Evolutionary conservation across 139 green algal genomes (phyloP), one percentile per base, ranked within the genome.

Genomic region (Monoraphidium neglectum): DNA sequence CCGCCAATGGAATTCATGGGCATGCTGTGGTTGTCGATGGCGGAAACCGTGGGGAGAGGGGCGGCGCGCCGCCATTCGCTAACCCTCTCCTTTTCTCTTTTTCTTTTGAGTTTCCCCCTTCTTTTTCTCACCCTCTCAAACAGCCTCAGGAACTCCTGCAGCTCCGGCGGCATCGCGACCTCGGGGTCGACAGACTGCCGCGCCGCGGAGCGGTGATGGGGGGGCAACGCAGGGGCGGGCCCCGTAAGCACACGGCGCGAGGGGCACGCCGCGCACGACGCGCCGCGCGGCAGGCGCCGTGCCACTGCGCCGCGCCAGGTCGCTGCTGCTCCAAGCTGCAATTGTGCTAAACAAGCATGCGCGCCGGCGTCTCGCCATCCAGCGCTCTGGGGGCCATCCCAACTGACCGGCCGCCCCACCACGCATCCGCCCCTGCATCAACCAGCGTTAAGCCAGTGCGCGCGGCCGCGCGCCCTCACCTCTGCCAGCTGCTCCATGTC

Each of bases 91-190:
- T 28, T 60, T 28, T 28, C 51, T 18, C 18, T 43, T 8, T 21
- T 38, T 23, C 13, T 21, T 67, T 35, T 21, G 23, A 38, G 30
- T 36, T 1, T 36, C 59, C 18, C 33, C 62, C 38, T 51, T 28
- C 21, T 51, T 10, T 32, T 57, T 23, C 43, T 57, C 40, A 78
- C 72, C 40, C 64, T 71, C 10, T 68, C 36, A 23, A 72, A 37
- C 32, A 80, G 26, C 49, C 74, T 36, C 64, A 80, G 60, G 51
- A 80, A 80, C 26, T 65, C 33, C 37, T 51, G 54, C 3, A 80
- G 65, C 33, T 74, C 60, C 28, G 49, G 74, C 13, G 74, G 74
- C 26, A 74, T 18, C 1, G 65, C 64, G 3, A 80, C 40, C 33
- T 80, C 33, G 5, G 57, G 63, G 6, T 43, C 63, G 51, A 80